Evolutionary conservation across 139 green algal species (phyloP), one percentile per base, ranked within the genome.

Genomic region (Chlamydomonas schloesseri): DNA sequence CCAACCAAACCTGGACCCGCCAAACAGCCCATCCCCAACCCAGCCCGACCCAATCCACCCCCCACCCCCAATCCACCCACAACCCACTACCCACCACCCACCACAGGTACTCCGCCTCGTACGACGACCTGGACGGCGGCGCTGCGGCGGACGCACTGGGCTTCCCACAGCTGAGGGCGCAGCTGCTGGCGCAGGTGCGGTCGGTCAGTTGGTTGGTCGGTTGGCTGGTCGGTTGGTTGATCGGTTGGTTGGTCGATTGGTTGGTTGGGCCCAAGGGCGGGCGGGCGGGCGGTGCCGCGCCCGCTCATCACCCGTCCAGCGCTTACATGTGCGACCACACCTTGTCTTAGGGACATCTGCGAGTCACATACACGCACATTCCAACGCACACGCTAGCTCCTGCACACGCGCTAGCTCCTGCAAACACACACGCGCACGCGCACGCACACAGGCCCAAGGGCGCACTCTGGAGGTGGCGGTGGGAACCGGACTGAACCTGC

Each of bases 401-500:
- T 50, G 42, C 42, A 50, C 42, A 50, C 42, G n/a, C n/a, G n/a
- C n/a, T n/a, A n/a, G n/a, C 80, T 33, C 6, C 42, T 50, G 42
- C 42, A 50, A 50, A 13, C 8, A 50, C 42, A 50, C 42, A 50
- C 42, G 42, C 42, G 42, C 42, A 50, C 42, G 42, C 42, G 8
- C 5, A 50, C 42, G 8, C 5, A 50, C 42, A 50, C 85, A 93
- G 89, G 89, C 89, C 13, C 55, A 31, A 15, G 91, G 91, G 0
- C 23, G 80, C 8, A 84, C 93, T 0, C 36, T 93, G 18, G 88
- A 95, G 75, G 82, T 93, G 17, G 93, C 71, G 5, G 91, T 94
- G 17, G 93, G 93, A 37, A 96, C 94, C 8, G 94, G 94, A 18
- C 86, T 96, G 6, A 96, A 96, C 76, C 79, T 96, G 64, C 85